phyloP scores from a whole-genome alignment of 768 basidiomycete genomes.

The Trametopsis cervina region DNA sequence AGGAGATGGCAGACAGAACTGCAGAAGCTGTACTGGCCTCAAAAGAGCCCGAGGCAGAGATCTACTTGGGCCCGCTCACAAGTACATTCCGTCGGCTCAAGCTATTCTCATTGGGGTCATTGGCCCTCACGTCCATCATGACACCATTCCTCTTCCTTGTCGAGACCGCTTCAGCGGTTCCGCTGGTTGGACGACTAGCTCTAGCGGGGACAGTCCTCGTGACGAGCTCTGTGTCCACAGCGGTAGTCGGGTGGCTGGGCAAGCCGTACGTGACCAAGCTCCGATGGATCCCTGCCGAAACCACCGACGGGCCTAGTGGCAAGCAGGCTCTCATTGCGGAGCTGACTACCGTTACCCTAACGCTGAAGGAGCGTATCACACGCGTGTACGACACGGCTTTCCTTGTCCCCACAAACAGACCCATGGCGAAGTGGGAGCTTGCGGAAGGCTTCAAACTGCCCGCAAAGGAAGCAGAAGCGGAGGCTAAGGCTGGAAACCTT shows the following conservation, averaged over 20 bases:
- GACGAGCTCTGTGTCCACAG: conserved; percentile 70
- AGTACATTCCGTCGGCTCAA: conserved; percentile 73
- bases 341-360: conserved; percentile 60
- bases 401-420: conserved; percentile 55
- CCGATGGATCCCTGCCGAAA: conserved; percentile 40
- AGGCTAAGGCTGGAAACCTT: conserved; percentile 32
- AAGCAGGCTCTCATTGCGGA: conserved; percentile 46
- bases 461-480: conserved; percentile 26
- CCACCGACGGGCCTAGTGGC: conserved; percentile 24
- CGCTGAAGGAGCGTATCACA: conserved; percentile 54
- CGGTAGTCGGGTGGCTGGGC: conserved; percentile 64
- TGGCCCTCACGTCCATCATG: conserved; percentile 59
- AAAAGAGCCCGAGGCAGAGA: conserved; percentile 13
- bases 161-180: conserved; percentile 58
- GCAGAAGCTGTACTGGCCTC: neutral
- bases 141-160: conserved; percentile 79
- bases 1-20: neutral
- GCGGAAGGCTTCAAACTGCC: conserved; percentile 45
- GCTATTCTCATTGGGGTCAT: conserved; percentile 75
- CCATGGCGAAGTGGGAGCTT: conserved; percentile 80
- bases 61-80: conserved; percentile 70
- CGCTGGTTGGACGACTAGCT: conserved; percentile 57
- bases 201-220: conserved; percentile 65
- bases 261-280: conserved; percentile 68
- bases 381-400: conserved; percentile 73